Base-by-base conservation (phyloP, 2,329 filamentous ascomycete genomes). In the Diaporthe amygdali region DNA sequence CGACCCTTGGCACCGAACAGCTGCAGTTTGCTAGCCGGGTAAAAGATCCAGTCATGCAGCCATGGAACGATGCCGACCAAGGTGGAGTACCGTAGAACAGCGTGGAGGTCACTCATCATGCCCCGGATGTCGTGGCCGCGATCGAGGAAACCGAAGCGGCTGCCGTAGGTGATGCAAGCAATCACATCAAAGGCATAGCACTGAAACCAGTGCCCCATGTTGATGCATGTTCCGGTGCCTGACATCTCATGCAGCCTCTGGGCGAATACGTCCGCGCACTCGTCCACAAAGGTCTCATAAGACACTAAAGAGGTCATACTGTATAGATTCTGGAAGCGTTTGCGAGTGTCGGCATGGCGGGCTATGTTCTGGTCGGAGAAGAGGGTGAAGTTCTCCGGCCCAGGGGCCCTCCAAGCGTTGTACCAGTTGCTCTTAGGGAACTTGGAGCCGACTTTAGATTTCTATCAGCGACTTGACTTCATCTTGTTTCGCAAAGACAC, bases 141-240 rank as follows among this genome's bases (percentile, higher is more conserved):
- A 30, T 87, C 83, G 0, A 88, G 77, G 68, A 88, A 86, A 0
- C 85, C 86, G 73, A 83, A 80, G 0, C 77, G 74, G 3, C 75
- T 76, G 15, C 76, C 81, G 47, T 78, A 79, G 0, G 84, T 87
- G 22, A 89, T 85, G 46, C 84, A 81, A 0, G 85, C 86, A 37
- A 89, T 87, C 1, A 88, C 85, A 63, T 88, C 84, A 51, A 86
- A 86, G 0, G 84, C 84, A 68, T 83, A 87, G 72, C 79, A 86
- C 72, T 86, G 84, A 34, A 86, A 76, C 81, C 82, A 85, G 59
- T 82, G 78, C 5, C 75, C 75, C 49, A 86, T 73, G 71, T 89
- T 80, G 3, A 88, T 73, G 0, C 72, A 67, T 4, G 77, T 20
- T 0, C 75, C 75, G 0, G 71, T 66, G 0, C 72, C 64, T 2